Conservation (phyloP, 345 rosid genomes). For the Citrus cavaleriei region DNA sequence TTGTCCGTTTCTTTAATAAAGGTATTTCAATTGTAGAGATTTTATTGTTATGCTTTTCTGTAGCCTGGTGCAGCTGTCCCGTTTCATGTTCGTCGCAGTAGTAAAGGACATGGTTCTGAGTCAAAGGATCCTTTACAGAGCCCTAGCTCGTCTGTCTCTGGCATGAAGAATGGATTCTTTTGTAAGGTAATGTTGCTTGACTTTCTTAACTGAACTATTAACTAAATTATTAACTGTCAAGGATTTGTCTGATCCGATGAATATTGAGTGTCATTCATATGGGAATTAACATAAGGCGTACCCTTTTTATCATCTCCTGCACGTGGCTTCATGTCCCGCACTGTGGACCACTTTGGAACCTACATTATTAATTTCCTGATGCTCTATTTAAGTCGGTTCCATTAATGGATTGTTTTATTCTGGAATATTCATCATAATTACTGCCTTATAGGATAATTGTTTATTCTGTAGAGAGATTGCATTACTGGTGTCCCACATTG, state of each 20-base stretch:
- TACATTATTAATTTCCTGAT: background rate
- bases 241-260: conserved; percentile 1
- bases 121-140: conserved; percentile 41
- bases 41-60: conserved; percentile 11
- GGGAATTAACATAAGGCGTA: background rate
- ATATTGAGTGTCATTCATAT: background rate
- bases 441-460: background rate
- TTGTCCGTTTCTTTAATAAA: background rate
- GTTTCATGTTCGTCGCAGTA: conserved; percentile 27
- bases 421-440: background rate
- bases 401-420: background rate
- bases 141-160: conserved; percentile 36
- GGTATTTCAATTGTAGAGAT: background rate
- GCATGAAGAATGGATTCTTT: conserved; percentile 33
- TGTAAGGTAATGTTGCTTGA: conserved; percentile 39
- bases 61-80: conserved; percentile 42
- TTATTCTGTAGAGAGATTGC: background rate
- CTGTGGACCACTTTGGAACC: background rate
- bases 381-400: background rate
- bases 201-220: conserved; percentile 4
- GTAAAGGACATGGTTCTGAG: conserved; percentile 31
- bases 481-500: background rate
- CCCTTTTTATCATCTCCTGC: background rate
- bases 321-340: background rate
- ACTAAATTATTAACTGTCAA: conserved; percentile 1